These are phyloP conservation scores for Claviceps arundinis DNA, from an alignment of 2,329 filamentous ascomycete genomes.

Conservation along the genomic window DNA sequence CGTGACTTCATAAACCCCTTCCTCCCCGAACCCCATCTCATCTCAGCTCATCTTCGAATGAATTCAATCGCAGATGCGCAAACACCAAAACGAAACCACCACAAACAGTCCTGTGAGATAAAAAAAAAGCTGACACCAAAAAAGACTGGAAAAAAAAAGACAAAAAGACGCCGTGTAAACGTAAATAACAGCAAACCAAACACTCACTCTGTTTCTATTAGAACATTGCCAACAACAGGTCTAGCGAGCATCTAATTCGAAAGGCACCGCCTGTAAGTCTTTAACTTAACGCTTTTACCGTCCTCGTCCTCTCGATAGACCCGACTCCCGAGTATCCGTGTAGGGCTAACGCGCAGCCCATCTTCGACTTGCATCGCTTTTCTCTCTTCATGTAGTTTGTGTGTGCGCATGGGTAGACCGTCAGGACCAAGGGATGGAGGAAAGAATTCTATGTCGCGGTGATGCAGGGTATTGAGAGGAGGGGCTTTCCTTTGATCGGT, in stretches of 20 bases:
- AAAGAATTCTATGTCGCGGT: conserved; percentile 5
- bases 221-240: neutral
- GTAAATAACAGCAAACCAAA: too few species aligned
- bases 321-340: neutral
- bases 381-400: neutral
- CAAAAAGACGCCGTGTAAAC: too few species aligned
- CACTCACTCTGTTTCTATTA: too few species aligned
- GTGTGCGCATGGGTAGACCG: neutral
- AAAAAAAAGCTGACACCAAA: too few species aligned
- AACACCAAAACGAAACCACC: too few species aligned
- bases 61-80: too few species aligned
- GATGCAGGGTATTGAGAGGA: neutral
- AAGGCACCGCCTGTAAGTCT: conserved; percentile 3
- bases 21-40: too few species aligned
- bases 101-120: too few species aligned
- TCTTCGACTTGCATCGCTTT: neutral
- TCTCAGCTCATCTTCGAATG: too few species aligned
- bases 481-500: neutral
- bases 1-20: too few species aligned
- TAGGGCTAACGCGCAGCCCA: neutral
- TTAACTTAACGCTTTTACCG: conserved; percentile 3
- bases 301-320: neutral
- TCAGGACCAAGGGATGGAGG: neutral
- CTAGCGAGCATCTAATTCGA: too few species aligned
- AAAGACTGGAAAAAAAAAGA: too few species aligned